phyloP scores from a whole-genome alignment of 2,329 filamentous ascomycete genomes.

The Exserohilum rostratum region DNA sequence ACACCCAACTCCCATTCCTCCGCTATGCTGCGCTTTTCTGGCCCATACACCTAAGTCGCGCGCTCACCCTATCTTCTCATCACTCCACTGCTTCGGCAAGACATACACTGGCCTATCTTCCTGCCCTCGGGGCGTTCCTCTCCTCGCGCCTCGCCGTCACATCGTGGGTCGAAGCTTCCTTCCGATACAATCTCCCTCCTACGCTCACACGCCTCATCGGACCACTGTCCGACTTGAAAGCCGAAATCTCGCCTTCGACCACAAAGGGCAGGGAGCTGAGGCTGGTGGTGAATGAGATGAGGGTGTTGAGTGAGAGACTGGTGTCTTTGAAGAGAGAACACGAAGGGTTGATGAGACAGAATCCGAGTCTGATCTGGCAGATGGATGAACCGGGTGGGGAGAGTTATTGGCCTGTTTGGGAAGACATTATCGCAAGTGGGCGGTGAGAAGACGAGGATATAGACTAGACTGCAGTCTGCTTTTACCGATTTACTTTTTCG shows the following conservation, averaged over 20 bases:
- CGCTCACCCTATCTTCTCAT: slow-evolving; percentile 16
- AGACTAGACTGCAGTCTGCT: neutral
- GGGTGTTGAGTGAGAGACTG: slow-evolving; percentile 31
- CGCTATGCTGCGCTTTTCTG: slow-evolving; percentile 41
- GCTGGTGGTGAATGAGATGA: slow-evolving; percentile 28
- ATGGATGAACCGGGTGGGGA: slow-evolving; percentile 12
- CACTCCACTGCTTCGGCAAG: slow-evolving; percentile 1
- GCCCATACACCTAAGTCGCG: slow-evolving; percentile 41
- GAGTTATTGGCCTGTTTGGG: slow-evolving; percentile 27
- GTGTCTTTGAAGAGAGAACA: slow-evolving; percentile 30
- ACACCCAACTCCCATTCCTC: slow-evolving; percentile 36
- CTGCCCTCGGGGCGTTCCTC: slow-evolving; percentile 33
- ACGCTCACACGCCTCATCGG: slow-evolving; percentile 39
- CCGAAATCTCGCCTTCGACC: slow-evolving; percentile 28
- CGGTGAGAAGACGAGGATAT: neutral
- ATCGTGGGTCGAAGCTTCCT: slow-evolving; percentile 43
- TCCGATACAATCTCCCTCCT: slow-evolving; percentile 37
- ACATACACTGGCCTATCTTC: slow-evolving; percentile 26
- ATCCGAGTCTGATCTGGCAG: slow-evolving; percentile 41
- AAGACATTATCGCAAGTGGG: neutral
- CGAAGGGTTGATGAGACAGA: slow-evolving; percentile 26
- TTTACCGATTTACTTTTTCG: neutral
- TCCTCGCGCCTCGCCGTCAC: slow-evolving; percentile 34
- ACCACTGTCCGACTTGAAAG: slow-evolving; percentile 26
- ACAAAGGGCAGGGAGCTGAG: slow-evolving; percentile 34